Percentiles rank a stretch among this genome's conserved stretches.
These are phyloP conservation scores for Dipteronia dyeriana DNA, from an alignment of 345 rosid genomes.

Conservation along the genomic window DNA sequence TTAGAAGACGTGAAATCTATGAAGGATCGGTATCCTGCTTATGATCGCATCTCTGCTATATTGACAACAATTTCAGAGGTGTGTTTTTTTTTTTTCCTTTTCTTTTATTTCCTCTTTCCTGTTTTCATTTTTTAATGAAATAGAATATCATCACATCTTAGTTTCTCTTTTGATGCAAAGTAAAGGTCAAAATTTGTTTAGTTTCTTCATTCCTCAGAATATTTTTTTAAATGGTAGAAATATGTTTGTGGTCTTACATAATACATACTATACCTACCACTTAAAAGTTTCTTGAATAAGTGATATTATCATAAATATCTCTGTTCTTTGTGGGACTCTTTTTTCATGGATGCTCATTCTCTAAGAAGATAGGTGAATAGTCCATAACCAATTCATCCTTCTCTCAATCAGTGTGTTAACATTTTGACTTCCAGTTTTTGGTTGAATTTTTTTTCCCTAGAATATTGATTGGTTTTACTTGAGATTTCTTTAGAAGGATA, in stretches of 20 bases:
- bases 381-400: not conserved
- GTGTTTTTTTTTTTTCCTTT: conserved; percentile 8
- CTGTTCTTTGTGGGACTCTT: not conserved
- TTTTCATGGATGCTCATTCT: not conserved
- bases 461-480: not conserved
- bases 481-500: not conserved
- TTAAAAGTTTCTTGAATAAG: not conserved
- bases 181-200: not conserved
- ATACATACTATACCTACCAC: not conserved
- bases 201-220: not conserved
- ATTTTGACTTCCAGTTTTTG: not conserved
- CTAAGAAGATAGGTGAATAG: not conserved
- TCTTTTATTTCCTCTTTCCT: not conserved
- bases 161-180: not conserved
- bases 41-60: conserved; percentile 79
- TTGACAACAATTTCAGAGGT: conserved; percentile 94
- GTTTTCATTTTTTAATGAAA: not conserved
- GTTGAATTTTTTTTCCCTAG: not conserved
- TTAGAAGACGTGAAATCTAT: conserved; percentile 67
- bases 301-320: not conserved
- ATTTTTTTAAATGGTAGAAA: not conserved
- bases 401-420: not conserved
- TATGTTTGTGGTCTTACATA: not conserved
- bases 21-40: conserved; percentile 90
- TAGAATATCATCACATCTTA: not conserved